A percentile compares a stretch with the other conserved stretches of the same genome.
phyloP scores from a whole-genome alignment of 2,329 filamentous ascomycete genomes.

The Cucurbitaria berberidis region DNA sequence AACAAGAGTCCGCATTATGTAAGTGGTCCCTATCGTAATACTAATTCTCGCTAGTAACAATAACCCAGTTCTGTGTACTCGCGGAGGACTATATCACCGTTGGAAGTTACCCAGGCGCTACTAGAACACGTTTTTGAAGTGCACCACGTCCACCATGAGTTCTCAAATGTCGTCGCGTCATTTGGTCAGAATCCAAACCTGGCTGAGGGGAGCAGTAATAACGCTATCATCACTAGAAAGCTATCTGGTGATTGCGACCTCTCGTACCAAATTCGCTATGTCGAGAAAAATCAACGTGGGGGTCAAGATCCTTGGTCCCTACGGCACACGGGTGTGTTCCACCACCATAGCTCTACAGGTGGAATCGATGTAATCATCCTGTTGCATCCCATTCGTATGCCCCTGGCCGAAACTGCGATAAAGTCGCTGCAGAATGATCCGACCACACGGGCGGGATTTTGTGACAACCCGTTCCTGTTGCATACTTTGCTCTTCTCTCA shows the following conservation, averaged over 20 bases:
- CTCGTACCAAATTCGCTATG: neutral
- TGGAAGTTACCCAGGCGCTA: neutral
- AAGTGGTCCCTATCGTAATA: neutral
- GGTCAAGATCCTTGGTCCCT: neutral
- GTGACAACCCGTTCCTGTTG: neutral
- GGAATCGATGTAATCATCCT: neutral
- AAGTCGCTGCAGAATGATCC: neutral
- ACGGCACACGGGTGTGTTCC: neutral
- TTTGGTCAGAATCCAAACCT: neutral
- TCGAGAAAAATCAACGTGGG: neutral
- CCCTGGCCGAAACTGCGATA: neutral
- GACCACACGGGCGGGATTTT: neutral
- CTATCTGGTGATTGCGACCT: neutral
- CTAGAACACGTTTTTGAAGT: neutral
- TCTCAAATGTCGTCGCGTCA: neutral
- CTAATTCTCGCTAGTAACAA: neutral
- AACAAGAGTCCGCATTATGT: neutral
- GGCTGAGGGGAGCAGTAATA: neutral
- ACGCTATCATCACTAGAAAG: neutral
- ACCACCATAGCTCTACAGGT: neutral
- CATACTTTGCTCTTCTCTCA: neutral
- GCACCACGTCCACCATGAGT: neutral
- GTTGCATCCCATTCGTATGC: neutral
- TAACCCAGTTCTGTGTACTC: constrained; percentile 3
- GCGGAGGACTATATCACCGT: neutral